Percentiles rank a stretch among this genome's conserved stretches.
phyloP scores from a whole-genome alignment of 78 protist species.

The Speleostelium caveatum region DNA sequence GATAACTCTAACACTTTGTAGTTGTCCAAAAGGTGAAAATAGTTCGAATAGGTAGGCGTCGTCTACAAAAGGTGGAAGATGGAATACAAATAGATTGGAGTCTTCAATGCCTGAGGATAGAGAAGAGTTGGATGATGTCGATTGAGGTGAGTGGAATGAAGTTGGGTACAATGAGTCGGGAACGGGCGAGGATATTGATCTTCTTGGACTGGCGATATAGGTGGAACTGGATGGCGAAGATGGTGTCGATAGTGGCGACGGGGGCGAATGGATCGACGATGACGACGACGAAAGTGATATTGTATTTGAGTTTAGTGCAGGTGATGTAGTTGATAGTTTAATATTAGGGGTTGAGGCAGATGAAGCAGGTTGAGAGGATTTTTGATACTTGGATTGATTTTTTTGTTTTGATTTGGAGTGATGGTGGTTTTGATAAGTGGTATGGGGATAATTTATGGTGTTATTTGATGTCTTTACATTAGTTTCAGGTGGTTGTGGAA shows the following conservation, averaged over 20 bases:
- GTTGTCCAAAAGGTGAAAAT: conserved; percentile 54
- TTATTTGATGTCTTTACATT: no score
- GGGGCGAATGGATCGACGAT: not conserved
- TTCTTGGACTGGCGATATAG: not conserved
- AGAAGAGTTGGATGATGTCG: not conserved
- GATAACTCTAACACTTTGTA: conserved; percentile 55
- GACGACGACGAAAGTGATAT: not conserved
- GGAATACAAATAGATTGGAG: conserved; percentile 68
- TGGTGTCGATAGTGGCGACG: not conserved
- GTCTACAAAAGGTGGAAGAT: conserved; percentile 59
- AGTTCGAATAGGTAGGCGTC: conserved; percentile 23
- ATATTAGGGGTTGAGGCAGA: not conserved
- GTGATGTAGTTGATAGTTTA: not conserved
- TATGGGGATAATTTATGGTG: no score
- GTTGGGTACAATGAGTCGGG: no score
- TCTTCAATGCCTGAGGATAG: not conserved
- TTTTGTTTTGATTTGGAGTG: no score
- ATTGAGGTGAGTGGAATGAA: no score
- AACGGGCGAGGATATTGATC: not conserved
- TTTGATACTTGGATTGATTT: not conserved
- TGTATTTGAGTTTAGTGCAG: not conserved
- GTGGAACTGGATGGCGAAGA: not conserved
- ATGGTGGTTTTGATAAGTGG: no score
- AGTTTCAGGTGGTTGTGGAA: no score
- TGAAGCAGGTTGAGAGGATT: not conserved